Evolutionary conservation across 2,329 filamentous ascomycete species (phyloP), one percentile per base, ranked within the genome.

Genomic region (Chaetoscypha palmicola): DNA sequence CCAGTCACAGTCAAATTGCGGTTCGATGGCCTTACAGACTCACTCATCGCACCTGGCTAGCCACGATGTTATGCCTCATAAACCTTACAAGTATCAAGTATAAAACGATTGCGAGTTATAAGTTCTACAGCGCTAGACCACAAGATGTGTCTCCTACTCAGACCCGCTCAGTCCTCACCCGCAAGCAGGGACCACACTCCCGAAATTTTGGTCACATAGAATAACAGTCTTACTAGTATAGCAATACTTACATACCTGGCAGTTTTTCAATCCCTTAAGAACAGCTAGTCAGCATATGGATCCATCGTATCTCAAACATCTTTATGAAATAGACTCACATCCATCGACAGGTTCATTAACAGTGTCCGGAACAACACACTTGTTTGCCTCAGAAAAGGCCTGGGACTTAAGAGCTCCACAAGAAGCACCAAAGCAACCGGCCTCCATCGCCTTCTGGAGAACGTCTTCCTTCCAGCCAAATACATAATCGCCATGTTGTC

Each of bases 401-500:
- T 72, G 69, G 35, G 64, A 65, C 41, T 64, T 67, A 56, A 73
- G 64, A 21, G 56, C 53, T 23, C 63, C 52, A 58, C 71, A 70
- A 4, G 41, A 41, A 65, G 72, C 68, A 34, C 69, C 65, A 56
- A 69, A 69, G 62, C 68, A 71, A 49, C 51, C 53, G 50, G 63
- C 64, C 57, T 70, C 67, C 68, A 71, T 70, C 54, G 68, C 68
- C 59, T 63, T 67, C 57, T 74, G 71, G 32, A 74, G 66, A 4
- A 65, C 60, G 55, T 71, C 62, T 48, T 63, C 68, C 56, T 72
- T 66, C 70, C 69, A 72, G 50, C 70, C 70, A 51, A 73, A 73
- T 48, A 72, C 58, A 56, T 73, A 74, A 57, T 74, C 71, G 19
- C 70, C 70, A 56, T 73, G 70, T 11, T 69, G 69, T 7, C 69